Evolutionary conservation across 208 protist genomes (phyloP).

Genomic region (Trypanosoma lewisi): DNA sequence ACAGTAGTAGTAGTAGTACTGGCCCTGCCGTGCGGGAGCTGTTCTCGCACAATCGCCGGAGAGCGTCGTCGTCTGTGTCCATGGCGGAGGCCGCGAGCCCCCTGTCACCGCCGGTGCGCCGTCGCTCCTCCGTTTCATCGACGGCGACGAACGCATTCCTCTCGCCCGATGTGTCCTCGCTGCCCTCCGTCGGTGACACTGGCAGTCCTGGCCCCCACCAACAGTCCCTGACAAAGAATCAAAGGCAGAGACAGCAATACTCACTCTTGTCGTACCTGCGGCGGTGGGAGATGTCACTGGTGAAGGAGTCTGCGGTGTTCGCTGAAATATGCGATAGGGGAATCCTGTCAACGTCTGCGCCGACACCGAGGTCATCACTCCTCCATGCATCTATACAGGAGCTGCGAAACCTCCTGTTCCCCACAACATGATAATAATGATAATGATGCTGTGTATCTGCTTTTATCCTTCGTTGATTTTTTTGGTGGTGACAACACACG

Average conservation of each 20-base stretch:
- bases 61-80: slow-evolving; percentile 1
- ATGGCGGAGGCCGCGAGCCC: slow-evolving; percentile 5
- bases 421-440: neutral
- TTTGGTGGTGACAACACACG: no score
- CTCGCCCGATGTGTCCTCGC: neutral
- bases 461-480: no score
- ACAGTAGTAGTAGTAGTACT: neutral
- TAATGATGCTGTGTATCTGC: neutral
- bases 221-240: slow-evolving; percentile 12
- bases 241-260: slow-evolving; percentile 25
- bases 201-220: neutral
- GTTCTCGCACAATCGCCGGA: neutral
- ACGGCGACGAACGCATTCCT: neutral
- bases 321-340: slow-evolving; percentile 4
- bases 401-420: neutral
- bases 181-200: neutral
- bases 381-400: neutral
- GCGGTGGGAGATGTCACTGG: slow-evolving; percentile 40
- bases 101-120: neutral
- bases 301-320: slow-evolving; percentile 11
- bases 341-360: neutral
- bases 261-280: slow-evolving; percentile 53
- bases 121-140: slow-evolving; percentile 8
- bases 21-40: neutral
- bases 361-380: neutral